Evolutionary conservation across 192 early-diverging fungal species (phyloP).

Genomic region (Rhizoclosmatium sp.): DNA sequence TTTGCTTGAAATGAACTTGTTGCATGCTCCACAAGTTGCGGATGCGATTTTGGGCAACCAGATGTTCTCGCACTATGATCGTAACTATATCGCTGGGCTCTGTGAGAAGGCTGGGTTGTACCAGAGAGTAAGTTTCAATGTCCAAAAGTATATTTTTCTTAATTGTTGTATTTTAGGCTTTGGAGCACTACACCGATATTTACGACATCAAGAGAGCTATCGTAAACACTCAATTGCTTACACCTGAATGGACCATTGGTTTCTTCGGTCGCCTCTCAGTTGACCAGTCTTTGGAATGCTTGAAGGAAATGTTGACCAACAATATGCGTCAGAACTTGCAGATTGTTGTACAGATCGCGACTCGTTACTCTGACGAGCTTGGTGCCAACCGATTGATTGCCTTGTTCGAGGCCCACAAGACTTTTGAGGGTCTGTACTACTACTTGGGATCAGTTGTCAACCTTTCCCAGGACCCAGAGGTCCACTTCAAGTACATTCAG

Average conservation of each 20-base stretch:
- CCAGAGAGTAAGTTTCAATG: slow-evolving; percentile 72
- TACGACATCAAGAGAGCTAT: slow-evolving; percentile 96
- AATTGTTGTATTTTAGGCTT: slow-evolving; percentile 56
- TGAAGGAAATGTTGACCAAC: slow-evolving; percentile 91
- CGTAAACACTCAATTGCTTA: slow-evolving; percentile 85
- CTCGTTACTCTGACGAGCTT: slow-evolving; percentile 96
- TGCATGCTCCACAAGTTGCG: slow-evolving; percentile 97
- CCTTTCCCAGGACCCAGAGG: slow-evolving; percentile 90
- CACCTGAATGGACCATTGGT: slow-evolving; percentile 89
- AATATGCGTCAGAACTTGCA: slow-evolving; percentile 97
- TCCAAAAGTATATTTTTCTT: not conserved
- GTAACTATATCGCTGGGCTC: slow-evolving; percentile 85
- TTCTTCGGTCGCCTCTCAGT: slow-evolving; percentile 97
- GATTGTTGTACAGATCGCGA: slow-evolving; percentile 93
- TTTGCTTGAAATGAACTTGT: slow-evolving; percentile 96
- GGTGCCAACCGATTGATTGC: slow-evolving; percentile 87
- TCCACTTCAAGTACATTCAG: slow-evolving; percentile 99
- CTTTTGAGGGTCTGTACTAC: slow-evolving; percentile 95
- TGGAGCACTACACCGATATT: slow-evolving; percentile 97
- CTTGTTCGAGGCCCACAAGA: slow-evolving; percentile 91
- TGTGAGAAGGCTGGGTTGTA: slow-evolving; percentile 98
- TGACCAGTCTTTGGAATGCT: slow-evolving; percentile 94
- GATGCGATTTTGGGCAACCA: slow-evolving; percentile 97
- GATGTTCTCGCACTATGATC: slow-evolving; percentile 96
- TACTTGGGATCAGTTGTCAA: slow-evolving; percentile 97